Conservation (phyloP, 805 yeast genomes). For the Starmerella kuoi region DNA sequence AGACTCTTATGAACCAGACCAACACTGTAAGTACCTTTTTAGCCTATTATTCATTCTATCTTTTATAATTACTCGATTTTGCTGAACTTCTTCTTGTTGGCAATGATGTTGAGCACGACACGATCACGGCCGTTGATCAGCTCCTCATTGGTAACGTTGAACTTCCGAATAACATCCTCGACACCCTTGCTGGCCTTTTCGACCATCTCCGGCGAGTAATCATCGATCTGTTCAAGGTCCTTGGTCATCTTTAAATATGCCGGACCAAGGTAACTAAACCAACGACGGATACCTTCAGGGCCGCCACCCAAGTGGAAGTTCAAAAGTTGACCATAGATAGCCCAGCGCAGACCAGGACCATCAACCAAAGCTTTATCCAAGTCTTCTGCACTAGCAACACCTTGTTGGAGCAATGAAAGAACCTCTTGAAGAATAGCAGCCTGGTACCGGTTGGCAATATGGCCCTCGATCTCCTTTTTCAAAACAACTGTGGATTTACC, state of each 20-base stretch:
- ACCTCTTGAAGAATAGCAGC: conserved; percentile 16
- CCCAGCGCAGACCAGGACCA: conserved; percentile 18
- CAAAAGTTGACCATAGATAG: conserved; percentile 13
- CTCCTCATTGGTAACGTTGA: conserved; percentile 7
- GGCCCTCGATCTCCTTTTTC: conserved; percentile 17
- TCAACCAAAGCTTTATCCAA: conserved; percentile 15
- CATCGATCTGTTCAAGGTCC: conserved; percentile 10
- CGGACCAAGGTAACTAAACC: conserved; percentile 13
- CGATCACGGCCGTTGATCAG: conserved; percentile 11
- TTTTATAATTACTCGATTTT: neutral
- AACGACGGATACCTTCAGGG: conserved; percentile 9
- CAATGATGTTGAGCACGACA: conserved; percentile 10
- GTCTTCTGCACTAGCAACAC: conserved; percentile 14
- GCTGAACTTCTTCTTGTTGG: conserved; percentile 11
- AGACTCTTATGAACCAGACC: too few relatives aligned
- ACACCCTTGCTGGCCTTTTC: conserved; percentile 8
- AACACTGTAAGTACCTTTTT: too few relatives aligned
- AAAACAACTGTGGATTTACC: conserved; percentile 12
- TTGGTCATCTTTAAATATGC: conserved; percentile 9
- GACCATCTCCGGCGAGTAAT: conserved; percentile 8
- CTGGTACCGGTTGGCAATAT: conserved; percentile 17
- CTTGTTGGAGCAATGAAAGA: conserved; percentile 8
- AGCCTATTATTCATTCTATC: too few relatives aligned
- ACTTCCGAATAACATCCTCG: conserved; percentile 2
- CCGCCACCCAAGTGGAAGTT: conserved; percentile 18